Evolutionary conservation across 2,329 filamentous ascomycete species (phyloP).

Genomic region (Pseudofabraea citricarpa): DNA sequence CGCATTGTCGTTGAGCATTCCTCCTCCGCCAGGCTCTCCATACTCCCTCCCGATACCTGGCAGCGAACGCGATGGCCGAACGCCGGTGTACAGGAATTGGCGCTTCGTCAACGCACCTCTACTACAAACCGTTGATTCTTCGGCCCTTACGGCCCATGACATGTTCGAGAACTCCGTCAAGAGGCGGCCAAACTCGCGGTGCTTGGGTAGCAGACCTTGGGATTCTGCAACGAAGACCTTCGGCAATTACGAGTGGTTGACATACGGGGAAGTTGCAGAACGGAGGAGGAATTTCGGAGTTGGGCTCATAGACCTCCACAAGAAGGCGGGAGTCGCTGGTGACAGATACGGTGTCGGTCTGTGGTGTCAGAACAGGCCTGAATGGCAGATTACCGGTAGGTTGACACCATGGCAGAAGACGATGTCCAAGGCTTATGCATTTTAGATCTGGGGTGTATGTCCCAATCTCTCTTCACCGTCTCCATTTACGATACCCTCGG

Average conservation of each 20-base stretch:
- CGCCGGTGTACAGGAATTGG: conserved; percentile 79
- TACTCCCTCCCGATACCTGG: conserved; percentile 76
- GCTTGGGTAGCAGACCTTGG: conserved; percentile 78
- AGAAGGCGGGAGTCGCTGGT: conserved; percentile 61
- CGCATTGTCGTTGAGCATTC: conserved; percentile 14
- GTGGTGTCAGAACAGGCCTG: conserved; percentile 82
- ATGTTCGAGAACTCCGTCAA: conserved; percentile 67
- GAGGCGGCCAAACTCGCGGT: conserved; percentile 61
- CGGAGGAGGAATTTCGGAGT: conserved; percentile 81
- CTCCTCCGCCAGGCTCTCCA: conserved; percentile 38
- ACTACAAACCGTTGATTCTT: conserved; percentile 66
- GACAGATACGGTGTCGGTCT: conserved; percentile 71
- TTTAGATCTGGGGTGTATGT: conserved; percentile 77
- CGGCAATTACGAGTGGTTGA: conserved; percentile 75
- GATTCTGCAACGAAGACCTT: conserved; percentile 69
- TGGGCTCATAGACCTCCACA: conserved; percentile 78
- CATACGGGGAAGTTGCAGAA: conserved; percentile 73
- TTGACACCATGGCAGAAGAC: conserved; percentile 1
- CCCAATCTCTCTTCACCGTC: conserved; percentile 82
- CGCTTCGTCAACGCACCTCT: conserved; percentile 66
- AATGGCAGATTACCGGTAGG: conserved; percentile 79
- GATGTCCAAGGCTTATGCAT: too few species aligned
- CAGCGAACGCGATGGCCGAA: conserved; percentile 67
- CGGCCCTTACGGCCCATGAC: conserved; percentile 70
- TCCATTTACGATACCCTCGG: conserved; percentile 96